Base-by-base conservation (phyloP, 2,329 filamentous ascomycete species). In the Penicillium thymicola region DNA sequence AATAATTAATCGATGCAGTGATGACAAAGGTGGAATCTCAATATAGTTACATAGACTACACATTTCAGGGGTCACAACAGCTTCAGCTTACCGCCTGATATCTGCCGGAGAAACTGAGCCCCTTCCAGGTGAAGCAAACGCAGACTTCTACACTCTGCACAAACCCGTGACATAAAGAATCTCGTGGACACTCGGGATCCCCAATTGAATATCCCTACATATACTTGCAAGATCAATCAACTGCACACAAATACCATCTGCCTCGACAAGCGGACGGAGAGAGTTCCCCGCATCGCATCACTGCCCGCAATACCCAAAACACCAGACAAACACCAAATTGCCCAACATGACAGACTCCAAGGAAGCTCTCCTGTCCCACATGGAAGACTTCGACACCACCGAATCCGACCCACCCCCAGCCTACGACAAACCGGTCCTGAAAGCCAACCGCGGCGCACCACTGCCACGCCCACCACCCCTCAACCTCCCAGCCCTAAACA, bases 401-500 rank as follows among this genome's bases (percentile, higher is more conserved):
- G 53, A 45, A 56, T 51, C 57, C 56, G 67, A 70, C 49, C 66
- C 71, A 25, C 72, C 73, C 25, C 72, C 73, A 32, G 68, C 72
- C 61, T 74, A 75, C 61, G 70, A 74, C 45, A 57, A 59, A 23
- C 55, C 57, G 55, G 52, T 54, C 52, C 9, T n/a, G 1, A 64
- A 55, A 27, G 54, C 54, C 43, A 58, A 60, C 56, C 62, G 64
- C 59, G 61, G 58, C n/a, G 44, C 59, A 43, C 60, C 61, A 10
- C 72, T 75, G 28, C 74, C 72, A 47, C 72, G 72, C 50, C 73
- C 73, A 46, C 76, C 75, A 44, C 89, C 89, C 1, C 84, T 97
- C 59, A 83, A 90, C 59, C 82, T 97, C 18, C 92, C 93, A 16
- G 87, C 92, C 54, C 79, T 99, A 57, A 84, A 84, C 66, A 81